These are phyloP conservation scores for Cystobasidium slooffiae DNA, from an alignment of 1,284 basidiomycete genomes.

Conservation along the genomic window DNA sequence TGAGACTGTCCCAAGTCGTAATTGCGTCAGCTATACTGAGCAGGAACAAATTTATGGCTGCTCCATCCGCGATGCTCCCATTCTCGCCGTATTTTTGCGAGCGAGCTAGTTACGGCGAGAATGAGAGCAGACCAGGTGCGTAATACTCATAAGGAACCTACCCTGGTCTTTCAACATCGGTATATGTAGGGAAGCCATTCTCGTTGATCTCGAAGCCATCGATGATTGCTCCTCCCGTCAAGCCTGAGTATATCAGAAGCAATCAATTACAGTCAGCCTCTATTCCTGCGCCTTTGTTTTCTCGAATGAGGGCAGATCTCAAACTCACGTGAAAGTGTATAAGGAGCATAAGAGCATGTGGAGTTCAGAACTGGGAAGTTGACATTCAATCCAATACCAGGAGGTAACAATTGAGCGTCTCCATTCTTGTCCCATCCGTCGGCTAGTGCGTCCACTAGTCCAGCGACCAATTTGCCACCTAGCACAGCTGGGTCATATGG, in stretches of 20 bases:
- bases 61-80: too few relatives aligned
- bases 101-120: too few relatives aligned
- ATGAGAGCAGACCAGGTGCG: too few relatives aligned
- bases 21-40: too few relatives aligned
- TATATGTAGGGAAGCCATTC: conserved; percentile 51
- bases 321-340: conserved; percentile 46
- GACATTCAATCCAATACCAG: conserved; percentile 51
- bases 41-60: too few relatives aligned
- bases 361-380: conserved; percentile 49
- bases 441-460: conserved; percentile 50
- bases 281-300: too few relatives aligned
- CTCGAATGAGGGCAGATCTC: background rate
- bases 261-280: background rate
- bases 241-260: conserved; percentile 47
- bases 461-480: conserved; percentile 50
- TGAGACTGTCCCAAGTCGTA: too few relatives aligned
- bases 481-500: conserved; percentile 50
- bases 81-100: too few relatives aligned
- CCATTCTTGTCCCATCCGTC: conserved; percentile 43
- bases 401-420: conserved; percentile 49
- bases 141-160: too few relatives aligned
- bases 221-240: conserved; percentile 51
- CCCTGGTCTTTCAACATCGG: conserved; percentile 47
- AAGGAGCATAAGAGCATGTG: conserved; percentile 39
- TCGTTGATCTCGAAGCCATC: conserved; percentile 50